Percentiles rank a stretch among this genome's conserved stretches.
These are phyloP conservation scores for Aureobasidium lini DNA, from an alignment of 2,329 filamentous ascomycete genomes.

Conservation along the genomic window DNA sequence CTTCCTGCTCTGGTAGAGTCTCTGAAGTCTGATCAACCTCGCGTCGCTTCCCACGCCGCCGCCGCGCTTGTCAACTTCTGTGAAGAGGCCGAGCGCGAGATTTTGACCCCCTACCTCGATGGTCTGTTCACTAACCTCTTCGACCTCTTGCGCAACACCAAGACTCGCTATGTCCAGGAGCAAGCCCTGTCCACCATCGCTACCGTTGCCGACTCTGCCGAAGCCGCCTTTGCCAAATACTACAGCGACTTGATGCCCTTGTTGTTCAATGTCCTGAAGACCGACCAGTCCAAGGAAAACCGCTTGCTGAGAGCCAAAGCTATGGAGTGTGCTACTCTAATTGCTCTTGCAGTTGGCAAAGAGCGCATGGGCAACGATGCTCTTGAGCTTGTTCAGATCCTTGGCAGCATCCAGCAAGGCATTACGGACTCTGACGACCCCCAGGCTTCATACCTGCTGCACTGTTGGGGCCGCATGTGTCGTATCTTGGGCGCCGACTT, in stretches of 20 bases:
- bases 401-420: slow-evolving; percentile 77
- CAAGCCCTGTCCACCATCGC: slow-evolving; percentile 96
- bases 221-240: slow-evolving; percentile 89
- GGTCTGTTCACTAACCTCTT: slow-evolving; percentile 78
- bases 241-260: slow-evolving; percentile 95
- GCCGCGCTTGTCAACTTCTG: slow-evolving; percentile 99
- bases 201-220: slow-evolving; percentile 96
- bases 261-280: slow-evolving; percentile 78
- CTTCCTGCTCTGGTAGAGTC: slow-evolving; percentile 89
- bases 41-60: slow-evolving; percentile 93
- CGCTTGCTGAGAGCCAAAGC: slow-evolving; percentile 88
- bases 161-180: slow-evolving; percentile 86
- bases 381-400: slow-evolving; percentile 74
- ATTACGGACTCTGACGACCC: slow-evolving; percentile 91
- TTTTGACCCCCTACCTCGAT: slow-evolving; percentile 88
- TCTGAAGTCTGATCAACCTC: slow-evolving; percentile 78
- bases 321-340: slow-evolving; percentile 97
- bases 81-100: slow-evolving; percentile 89
- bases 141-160: slow-evolving; percentile 79
- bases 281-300: slow-evolving; percentile 90
- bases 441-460: slow-evolving; percentile 91
- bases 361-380: slow-evolving; percentile 85
- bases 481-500: slow-evolving; percentile 86
- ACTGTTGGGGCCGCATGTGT: slow-evolving; percentile 99
- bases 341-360: slow-evolving; percentile 89